Percentiles rank a stretch among this genome's conserved stretches.
These are phyloP conservation scores for Madurella mycetomatis DNA, from an alignment of 2,329 filamentous ascomycete species.

Conservation along the genomic window DNA sequence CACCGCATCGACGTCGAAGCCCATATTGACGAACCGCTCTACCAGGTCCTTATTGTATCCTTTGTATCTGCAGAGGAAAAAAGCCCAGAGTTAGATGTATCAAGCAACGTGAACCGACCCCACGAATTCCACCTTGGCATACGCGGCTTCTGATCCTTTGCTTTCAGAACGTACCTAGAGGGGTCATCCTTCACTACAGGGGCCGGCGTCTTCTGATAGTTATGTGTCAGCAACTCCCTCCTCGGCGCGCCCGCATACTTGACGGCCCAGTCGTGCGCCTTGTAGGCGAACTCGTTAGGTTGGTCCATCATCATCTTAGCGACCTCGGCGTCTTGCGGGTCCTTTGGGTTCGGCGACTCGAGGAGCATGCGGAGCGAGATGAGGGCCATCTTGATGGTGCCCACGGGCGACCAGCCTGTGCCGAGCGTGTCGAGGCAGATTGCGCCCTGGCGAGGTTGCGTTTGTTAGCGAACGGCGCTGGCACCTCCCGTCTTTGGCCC, in stretches of 20 bases:
- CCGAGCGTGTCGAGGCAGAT: constrained; percentile 95
- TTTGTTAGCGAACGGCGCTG: constrained; percentile 11
- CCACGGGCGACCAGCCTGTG: constrained; percentile 87
- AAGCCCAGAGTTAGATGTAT: neutral
- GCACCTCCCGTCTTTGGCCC: neutral
- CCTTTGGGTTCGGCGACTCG: constrained; percentile 88
- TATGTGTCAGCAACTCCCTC: constrained; percentile 34
- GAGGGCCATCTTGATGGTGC: constrained; percentile 93
- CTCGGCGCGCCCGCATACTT: constrained; percentile 71
- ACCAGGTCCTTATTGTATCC: constrained; percentile 84
- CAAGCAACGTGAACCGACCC: neutral
- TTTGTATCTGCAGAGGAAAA: constrained; percentile 57
- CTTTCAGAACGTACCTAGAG: constrained; percentile 12
- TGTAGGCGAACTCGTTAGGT: constrained; percentile 72
- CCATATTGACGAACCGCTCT: constrained; percentile 83
- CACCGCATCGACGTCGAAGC: constrained; percentile 82
- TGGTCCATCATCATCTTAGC: constrained; percentile 81
- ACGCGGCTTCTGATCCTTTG: too few species aligned
- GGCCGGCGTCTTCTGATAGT: constrained; percentile 46
- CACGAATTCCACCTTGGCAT: too few species aligned
- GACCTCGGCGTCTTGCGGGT: constrained; percentile 94
- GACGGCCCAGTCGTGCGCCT: constrained; percentile 88
- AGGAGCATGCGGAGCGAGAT: constrained; percentile 91
- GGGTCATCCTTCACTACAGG: constrained; percentile 26
- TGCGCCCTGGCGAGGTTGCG: constrained; percentile 60